phyloP scores from a whole-genome alignment of 495 filamentous ascomycete species.

The Tuber melanosporum region DNA sequence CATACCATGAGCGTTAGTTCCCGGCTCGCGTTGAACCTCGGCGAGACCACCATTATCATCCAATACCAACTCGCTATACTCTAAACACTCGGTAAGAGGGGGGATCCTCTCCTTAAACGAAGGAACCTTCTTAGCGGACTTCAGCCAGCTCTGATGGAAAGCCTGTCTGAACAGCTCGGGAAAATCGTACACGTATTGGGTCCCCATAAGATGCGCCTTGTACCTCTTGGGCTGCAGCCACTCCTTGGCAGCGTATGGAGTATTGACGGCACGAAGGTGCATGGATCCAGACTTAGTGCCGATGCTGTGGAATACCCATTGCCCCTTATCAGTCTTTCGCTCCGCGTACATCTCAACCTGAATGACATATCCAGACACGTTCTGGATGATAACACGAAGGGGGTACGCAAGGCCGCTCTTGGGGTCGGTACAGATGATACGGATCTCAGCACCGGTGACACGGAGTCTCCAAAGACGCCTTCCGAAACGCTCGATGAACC shows the following conservation, averaged over 20 bases:
- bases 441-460: constrained; percentile 95
- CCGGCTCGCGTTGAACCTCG: constrained; percentile 88
- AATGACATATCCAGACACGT: constrained; percentile 98
- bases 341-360: constrained; percentile 96
- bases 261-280: constrained; percentile 82
- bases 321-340: constrained; percentile 91
- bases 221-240: constrained; percentile 98
- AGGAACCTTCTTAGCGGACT: constrained; percentile 62
- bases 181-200: constrained; percentile 99
- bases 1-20: constrained; percentile 94
- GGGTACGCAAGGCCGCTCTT: constrained; percentile 79
- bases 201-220: constrained; percentile 98
- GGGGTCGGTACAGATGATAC: constrained; percentile 92
- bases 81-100: constrained; percentile 80
- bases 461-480: constrained; percentile 92
- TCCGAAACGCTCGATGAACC: constrained; percentile 94
- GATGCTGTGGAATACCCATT: constrained; percentile 98
- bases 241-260: constrained; percentile 95
- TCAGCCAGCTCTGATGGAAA: constrained; percentile 89
- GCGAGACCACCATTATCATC: constrained; percentile 88
- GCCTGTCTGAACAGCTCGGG: constrained; percentile 98
- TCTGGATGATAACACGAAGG: constrained; percentile 92
- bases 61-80: constrained; percentile 86
- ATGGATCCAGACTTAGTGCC: constrained; percentile 92
- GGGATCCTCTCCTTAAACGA: constrained; percentile 74